phyloP scores from a whole-genome alignment of 441 rosid genomes.

The Gossypium trilobum region DNA sequence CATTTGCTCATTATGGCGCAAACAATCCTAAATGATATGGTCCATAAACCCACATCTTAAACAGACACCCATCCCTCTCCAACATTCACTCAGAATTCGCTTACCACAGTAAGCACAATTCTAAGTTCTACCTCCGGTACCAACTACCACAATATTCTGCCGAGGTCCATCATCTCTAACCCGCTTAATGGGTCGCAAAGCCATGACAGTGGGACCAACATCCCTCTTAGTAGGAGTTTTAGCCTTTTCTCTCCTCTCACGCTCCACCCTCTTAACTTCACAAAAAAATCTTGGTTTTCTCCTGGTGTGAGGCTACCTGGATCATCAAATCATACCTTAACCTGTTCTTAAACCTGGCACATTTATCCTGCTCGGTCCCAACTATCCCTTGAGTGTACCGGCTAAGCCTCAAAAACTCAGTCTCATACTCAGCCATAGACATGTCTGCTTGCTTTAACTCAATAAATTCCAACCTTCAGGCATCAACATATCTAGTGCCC shows the following conservation, averaged over 20 bases:
- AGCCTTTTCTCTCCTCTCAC: background rate
- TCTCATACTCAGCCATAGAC: too few species aligned
- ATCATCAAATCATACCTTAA: background rate
- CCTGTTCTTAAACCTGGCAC: background rate
- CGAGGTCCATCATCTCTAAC: background rate
- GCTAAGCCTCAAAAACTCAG: background rate
- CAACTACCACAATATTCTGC: background rate
- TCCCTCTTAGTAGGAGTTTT: background rate
- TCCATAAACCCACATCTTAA: background rate
- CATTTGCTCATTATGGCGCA: too few species aligned
- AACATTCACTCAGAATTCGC: background rate
- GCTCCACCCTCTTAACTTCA: background rate
- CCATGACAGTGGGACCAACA: background rate
- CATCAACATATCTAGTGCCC: background rate
- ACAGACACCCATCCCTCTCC: background rate
- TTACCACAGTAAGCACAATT: background rate
- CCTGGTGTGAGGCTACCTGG: too few species aligned
- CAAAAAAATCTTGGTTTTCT: too few species aligned
- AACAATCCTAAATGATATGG: background rate
- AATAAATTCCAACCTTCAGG: background rate
- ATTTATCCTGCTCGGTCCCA: background rate
- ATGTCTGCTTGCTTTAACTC: background rate
- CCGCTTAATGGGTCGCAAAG: too few species aligned
- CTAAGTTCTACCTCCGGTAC: too few species aligned
- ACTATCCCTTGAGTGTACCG: background rate